Conservation (phyloP, 495 filamentous ascomycete species). For the Massariosphaeria phaeospora region DNA sequence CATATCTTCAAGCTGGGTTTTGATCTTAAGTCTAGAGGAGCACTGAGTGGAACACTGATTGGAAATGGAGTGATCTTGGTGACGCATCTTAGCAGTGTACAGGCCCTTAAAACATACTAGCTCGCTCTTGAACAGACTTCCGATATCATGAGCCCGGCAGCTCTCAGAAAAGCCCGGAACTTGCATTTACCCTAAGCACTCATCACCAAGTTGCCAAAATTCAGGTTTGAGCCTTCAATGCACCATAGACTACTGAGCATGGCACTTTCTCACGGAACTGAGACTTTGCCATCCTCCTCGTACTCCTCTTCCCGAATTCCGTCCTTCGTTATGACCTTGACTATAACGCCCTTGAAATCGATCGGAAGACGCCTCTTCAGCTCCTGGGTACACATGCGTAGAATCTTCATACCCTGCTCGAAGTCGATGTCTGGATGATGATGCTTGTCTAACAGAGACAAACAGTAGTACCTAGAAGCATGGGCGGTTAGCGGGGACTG, state of each 20-base stretch:
- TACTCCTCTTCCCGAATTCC: conserved; percentile 77
- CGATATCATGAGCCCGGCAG: too few species aligned
- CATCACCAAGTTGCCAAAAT: conserved; percentile 4
- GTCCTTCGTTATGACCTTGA: conserved; percentile 92
- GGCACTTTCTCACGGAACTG: conserved; percentile 49
- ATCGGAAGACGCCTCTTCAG: conserved; percentile 91
- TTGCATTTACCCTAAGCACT: conserved; percentile 1
- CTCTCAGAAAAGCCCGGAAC: too few species aligned
- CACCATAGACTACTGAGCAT: too few species aligned
- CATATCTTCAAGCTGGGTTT: too few species aligned
- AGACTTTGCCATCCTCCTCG: conserved; percentile 69
- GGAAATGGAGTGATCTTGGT: too few species aligned
- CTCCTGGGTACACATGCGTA: conserved; percentile 93
- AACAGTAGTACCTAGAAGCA: conserved; percentile 70
- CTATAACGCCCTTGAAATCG: conserved; percentile 90
- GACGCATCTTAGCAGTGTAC: too few species aligned
- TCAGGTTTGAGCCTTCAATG: background rate
- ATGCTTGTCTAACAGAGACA: conserved; percentile 95
- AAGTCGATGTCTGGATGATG: conserved; percentile 89
- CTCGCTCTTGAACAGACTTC: too few species aligned
- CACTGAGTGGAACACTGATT: too few species aligned
- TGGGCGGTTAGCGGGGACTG: conserved; percentile 2
- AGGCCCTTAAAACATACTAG: too few species aligned
- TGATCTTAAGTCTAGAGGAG: too few species aligned
- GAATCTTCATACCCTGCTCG: conserved; percentile 81